Percentiles rank a stretch among this genome's conserved stretches.
phyloP scores from a whole-genome alignment of 352 stramenopile species.

The Saprolegnia diclina region DNA sequence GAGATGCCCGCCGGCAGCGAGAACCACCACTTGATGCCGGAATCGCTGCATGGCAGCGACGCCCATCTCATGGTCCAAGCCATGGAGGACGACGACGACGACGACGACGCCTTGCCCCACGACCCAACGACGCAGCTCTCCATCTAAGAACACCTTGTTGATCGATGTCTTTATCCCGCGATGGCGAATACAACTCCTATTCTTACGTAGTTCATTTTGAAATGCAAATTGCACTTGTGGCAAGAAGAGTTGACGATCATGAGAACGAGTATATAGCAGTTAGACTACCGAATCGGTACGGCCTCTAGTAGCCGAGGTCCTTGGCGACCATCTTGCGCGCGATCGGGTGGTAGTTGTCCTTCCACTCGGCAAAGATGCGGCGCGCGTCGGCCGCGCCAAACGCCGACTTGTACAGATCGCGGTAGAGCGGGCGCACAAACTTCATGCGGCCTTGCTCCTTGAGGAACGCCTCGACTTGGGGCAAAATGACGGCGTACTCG shows the following conservation, averaged over 20 bases:
- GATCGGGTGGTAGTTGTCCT: conserved; percentile 56
- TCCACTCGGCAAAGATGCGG: conserved; percentile 22
- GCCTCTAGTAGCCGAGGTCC: conserved; percentile 15
- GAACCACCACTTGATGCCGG: neutral
- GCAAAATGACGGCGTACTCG: conserved; percentile 39
- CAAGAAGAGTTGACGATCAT: neutral
- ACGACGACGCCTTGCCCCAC: neutral
- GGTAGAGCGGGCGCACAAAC: conserved; percentile 62
- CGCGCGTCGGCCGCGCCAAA: conserved; percentile 16
- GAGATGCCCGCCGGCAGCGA: neutral
- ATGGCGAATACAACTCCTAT: neutral
- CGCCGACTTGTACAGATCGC: conserved; percentile 39
- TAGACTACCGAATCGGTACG: neutral
- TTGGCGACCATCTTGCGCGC: conserved; percentile 65
- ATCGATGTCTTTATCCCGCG: neutral
- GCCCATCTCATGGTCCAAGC: neutral
- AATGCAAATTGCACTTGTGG: too few species aligned
- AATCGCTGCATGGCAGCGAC: neutral
- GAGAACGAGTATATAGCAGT: neutral
- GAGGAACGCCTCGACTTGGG: conserved; percentile 42
- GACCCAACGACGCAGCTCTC: neutral
- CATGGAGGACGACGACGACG: neutral
- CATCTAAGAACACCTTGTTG: neutral
- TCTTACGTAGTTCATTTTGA: neutral
- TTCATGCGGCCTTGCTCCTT: conserved; percentile 73